Percentiles rank a stretch among this genome's conserved stretches.
These are phyloP conservation scores for Tylopilus subfusipes DNA, from an alignment of 768 basidiomycete genomes.

Conservation along the genomic window DNA sequence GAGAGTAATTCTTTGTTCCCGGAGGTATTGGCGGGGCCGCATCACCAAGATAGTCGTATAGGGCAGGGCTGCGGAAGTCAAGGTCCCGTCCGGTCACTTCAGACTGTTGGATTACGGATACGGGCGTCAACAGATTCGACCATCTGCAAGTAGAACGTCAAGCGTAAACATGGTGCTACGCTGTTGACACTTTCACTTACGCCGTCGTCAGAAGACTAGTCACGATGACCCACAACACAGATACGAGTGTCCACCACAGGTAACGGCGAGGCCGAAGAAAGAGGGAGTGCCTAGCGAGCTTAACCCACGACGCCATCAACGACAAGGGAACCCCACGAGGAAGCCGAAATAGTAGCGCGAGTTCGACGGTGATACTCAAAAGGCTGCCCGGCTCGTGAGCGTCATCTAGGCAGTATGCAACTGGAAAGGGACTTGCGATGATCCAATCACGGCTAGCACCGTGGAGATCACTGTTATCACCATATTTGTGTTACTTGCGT, in stretches of 20 bases:
- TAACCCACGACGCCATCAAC: not conserved
- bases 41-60: not conserved
- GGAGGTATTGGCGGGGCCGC: not conserved
- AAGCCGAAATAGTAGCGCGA: not conserved
- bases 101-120: not conserved
- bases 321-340: not conserved
- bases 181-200: not conserved
- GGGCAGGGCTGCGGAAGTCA: not conserved
- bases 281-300: not conserved
- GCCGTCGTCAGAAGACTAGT: not conserved
- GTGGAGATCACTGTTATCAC: not conserved
- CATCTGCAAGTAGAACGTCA: not conserved
- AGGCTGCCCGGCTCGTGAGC: not conserved
- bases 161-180: not conserved
- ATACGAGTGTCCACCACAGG: not conserved
- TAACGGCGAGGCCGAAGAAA: not conserved
- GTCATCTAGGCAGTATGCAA: not conserved
- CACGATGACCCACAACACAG: not conserved
- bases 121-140: not conserved
- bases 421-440: not conserved
- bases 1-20: not conserved
- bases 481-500: not conserved
- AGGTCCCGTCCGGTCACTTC: not conserved
- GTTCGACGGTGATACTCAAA: not conserved
- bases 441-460: not conserved